phyloP scores from a whole-genome alignment of 768 basidiomycete species.

The Coprinopsis sp. region DNA sequence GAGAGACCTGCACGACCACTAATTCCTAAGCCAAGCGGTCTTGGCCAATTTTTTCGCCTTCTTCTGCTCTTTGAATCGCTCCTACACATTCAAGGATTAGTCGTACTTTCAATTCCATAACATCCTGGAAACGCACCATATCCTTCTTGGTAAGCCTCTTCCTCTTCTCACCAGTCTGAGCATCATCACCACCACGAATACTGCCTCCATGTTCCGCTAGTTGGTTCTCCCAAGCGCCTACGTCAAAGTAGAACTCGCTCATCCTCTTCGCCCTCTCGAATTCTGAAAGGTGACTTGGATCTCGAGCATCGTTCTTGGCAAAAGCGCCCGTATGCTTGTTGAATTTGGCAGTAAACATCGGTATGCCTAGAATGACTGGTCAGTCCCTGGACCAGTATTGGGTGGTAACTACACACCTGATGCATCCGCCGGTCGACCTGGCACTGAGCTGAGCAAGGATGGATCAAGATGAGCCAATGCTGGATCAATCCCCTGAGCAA shows the following conservation, averaged over 20 bases:
- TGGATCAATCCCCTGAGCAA: slow-evolving; percentile 81
- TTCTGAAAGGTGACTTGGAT: slow-evolving; percentile 74
- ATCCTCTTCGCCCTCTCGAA: slow-evolving; percentile 79
- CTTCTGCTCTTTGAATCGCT: slow-evolving; percentile 83
- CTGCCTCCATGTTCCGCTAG: slow-evolving; percentile 45
- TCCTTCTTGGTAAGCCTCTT: slow-evolving; percentile 82
- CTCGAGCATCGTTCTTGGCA: slow-evolving; percentile 57
- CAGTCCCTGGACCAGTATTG: neutral
- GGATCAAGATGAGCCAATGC: slow-evolving; percentile 79
- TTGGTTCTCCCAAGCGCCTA: slow-evolving; percentile 72
- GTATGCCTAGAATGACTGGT: slow-evolving; percentile 28
- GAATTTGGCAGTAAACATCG: slow-evolving; percentile 65
- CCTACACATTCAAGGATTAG: slow-evolving; percentile 43
- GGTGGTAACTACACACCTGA: slow-evolving; percentile 15
- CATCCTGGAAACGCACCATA: slow-evolving; percentile 53
- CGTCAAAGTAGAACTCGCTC: slow-evolving; percentile 87
- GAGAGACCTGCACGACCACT: too few relatives aligned
- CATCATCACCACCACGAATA: slow-evolving; percentile 39
- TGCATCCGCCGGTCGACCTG: slow-evolving; percentile 19
- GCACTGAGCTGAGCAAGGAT: slow-evolving; percentile 39
- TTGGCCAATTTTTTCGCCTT: slow-evolving; percentile 79
- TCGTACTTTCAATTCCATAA: slow-evolving; percentile 3
- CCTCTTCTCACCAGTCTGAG: slow-evolving; percentile 62
- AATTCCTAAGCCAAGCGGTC: slow-evolving; percentile 83
- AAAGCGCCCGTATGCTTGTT: slow-evolving; percentile 81